phyloP scores from a whole-genome alignment of 768 basidiomycete species.

The Trametes villosa region DNA sequence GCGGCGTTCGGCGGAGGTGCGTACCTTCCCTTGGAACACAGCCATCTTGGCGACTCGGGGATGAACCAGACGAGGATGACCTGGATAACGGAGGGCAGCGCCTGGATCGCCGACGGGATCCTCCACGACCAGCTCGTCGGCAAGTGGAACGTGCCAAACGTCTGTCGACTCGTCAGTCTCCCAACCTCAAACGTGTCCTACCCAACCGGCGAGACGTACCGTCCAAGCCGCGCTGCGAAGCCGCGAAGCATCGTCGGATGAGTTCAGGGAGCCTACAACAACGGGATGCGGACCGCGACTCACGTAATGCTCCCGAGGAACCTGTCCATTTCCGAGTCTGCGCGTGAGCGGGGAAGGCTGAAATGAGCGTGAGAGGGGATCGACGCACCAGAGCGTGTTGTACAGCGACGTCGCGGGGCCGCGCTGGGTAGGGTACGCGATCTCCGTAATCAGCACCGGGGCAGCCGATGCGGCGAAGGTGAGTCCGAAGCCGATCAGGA shows the following conservation, averaged over 20 bases:
- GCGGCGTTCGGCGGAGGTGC: slow-evolving; percentile 1
- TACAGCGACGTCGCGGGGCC: slow-evolving; percentile 48
- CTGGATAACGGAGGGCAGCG: slow-evolving; percentile 34
- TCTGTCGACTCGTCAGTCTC: slow-evolving; percentile 19
- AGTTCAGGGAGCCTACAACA: too few species aligned
- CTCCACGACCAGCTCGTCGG: slow-evolving; percentile 48
- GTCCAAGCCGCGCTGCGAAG: slow-evolving; percentile 31
- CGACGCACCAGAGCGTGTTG: slow-evolving; percentile 47
- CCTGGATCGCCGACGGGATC: slow-evolving; percentile 46
- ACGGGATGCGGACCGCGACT: slow-evolving; percentile 17
- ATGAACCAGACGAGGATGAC: slow-evolving; percentile 46
- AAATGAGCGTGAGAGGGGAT: slow-evolving; percentile 1
- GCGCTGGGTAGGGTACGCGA: slow-evolving; percentile 54
- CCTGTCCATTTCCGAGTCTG: slow-evolving; percentile 20
- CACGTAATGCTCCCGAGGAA: slow-evolving; percentile 42
- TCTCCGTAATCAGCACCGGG: slow-evolving; percentile 54
- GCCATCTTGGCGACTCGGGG: slow-evolving; percentile 46
- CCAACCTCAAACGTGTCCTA: too few species aligned
- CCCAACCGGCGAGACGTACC: slow-evolving; percentile 12
- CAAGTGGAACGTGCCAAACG: slow-evolving; percentile 49
- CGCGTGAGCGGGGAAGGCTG: slow-evolving; percentile 4
- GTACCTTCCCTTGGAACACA: slow-evolving; percentile 41
- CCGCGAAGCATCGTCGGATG: too few species aligned
- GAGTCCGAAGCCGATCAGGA: slow-evolving; percentile 48
- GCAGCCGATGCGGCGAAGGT: slow-evolving; percentile 48